These are phyloP conservation scores for Neopestalotiopsis clavispora DNA, from an alignment of 2,329 filamentous ascomycete species.

Conservation along the genomic window DNA sequence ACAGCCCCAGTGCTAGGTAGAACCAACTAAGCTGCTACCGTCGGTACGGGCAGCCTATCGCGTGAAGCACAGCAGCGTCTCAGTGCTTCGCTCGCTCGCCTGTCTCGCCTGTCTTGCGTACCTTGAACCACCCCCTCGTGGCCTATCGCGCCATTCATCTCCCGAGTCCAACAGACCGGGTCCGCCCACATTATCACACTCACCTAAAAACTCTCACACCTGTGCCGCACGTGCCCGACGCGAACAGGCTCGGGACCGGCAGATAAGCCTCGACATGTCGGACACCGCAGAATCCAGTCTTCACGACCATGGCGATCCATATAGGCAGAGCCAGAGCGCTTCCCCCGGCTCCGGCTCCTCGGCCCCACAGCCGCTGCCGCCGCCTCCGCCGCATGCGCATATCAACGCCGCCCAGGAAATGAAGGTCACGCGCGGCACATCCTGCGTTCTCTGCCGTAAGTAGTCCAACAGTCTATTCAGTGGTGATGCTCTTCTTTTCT, in stretches of 20 bases:
- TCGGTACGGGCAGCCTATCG: not conserved
- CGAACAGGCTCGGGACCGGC: conserved; percentile 32
- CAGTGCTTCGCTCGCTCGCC: not conserved
- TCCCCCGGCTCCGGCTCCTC: conserved; percentile 18
- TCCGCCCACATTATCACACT: not conserved
- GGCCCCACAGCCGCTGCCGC: conserved; percentile 27
- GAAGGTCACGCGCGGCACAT: conserved; percentile 64
- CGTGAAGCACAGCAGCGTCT: not conserved
- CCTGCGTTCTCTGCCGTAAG: conserved; percentile 69
- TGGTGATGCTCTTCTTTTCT: not conserved
- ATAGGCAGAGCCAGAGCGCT: conserved; percentile 20
- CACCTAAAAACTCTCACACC: not conserved
- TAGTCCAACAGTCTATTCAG: not conserved
- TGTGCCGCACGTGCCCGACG: conserved; percentile 33
- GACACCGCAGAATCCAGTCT: conserved; percentile 22
- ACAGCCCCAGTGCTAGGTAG: no score
- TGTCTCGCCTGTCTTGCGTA: not conserved
- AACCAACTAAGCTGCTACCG: not conserved
- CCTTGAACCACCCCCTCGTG: no score
- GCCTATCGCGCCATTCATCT: not conserved
- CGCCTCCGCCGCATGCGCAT: conserved; percentile 37
- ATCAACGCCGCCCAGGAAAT: conserved; percentile 47
- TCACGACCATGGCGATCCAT: conserved; percentile 20
- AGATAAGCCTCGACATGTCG: conserved; percentile 40
- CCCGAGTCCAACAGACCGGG: not conserved